These are phyloP conservation scores for Mycena epipterygia DNA, from an alignment of 768 basidiomycete genomes.

Conservation along the genomic window DNA sequence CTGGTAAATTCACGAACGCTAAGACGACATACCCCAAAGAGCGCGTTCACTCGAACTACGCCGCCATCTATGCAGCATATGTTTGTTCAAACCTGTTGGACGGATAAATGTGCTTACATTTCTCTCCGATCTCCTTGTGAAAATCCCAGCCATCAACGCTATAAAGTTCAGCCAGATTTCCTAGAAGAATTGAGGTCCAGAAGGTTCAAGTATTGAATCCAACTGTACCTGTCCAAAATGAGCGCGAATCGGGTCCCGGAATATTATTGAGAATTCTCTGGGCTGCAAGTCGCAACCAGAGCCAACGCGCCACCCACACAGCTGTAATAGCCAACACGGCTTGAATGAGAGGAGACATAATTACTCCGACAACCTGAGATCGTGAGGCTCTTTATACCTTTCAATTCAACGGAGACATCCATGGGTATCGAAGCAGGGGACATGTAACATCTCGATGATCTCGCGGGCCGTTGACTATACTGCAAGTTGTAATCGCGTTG, in stretches of 20 bases:
- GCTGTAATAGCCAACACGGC: not conserved
- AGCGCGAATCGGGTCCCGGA: constrained; percentile 24
- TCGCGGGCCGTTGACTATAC: too few relatives aligned
- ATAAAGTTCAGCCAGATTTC: constrained; percentile 19
- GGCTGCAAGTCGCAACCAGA: not conserved
- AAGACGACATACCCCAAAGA: constrained; percentile 31
- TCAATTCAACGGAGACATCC: too few relatives aligned
- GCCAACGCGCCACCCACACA: not conserved
- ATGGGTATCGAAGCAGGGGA: too few relatives aligned
- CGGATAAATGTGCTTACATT: not conserved
- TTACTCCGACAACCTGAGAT: too few relatives aligned
- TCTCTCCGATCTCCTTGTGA: constrained; percentile 19
- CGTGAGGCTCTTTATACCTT: too few relatives aligned
- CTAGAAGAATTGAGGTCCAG: not conserved
- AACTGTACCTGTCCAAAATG: constrained; percentile 17
- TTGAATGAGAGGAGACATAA: not conserved
- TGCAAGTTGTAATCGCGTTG: too few relatives aligned
- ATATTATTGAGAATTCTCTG: constrained; percentile 37
- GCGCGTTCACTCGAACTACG: constrained; percentile 23
- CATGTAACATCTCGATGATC: too few relatives aligned
- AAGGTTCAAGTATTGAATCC: not conserved
- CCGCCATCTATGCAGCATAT: constrained; percentile 28
- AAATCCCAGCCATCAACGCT: constrained; percentile 22
- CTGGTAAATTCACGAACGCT: too few relatives aligned
- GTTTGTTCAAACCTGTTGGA: not conserved